Evolutionary conservation across 2,329 filamentous ascomycete species (phyloP).

Genomic region (Exophiala xenobiotica): DNA sequence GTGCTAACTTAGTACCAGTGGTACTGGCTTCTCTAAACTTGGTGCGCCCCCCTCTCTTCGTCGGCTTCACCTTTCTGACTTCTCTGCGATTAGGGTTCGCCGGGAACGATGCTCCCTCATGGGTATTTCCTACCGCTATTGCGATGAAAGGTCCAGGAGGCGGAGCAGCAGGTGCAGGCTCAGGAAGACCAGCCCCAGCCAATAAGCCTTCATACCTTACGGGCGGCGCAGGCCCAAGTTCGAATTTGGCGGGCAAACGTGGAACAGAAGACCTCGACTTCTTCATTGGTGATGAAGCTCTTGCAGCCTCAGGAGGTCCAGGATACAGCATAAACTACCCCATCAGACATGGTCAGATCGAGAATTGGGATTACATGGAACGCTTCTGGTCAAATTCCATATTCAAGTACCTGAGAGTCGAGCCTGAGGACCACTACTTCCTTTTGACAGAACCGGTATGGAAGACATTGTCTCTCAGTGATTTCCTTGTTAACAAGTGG

Average conservation of each 20-base stretch:
- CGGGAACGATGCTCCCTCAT: constrained; percentile 97
- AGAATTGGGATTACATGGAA: constrained; percentile 99
- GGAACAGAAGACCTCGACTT: constrained; percentile 97
- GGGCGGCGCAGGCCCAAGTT: constrained; percentile 77
- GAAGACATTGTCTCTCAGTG: constrained; percentile 1
- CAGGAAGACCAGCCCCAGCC: constrained; percentile 82
- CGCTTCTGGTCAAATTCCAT: constrained; percentile 99
- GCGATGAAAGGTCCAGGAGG: constrained; percentile 79
- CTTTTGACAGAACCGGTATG: constrained; percentile 92
- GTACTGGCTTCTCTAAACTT: constrained; percentile 98
- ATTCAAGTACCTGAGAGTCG: constrained; percentile 97
- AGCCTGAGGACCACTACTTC: constrained; percentile 98
- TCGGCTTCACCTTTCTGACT: constrained; percentile 16
- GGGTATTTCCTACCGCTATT: constrained; percentile 98
- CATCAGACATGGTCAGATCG: constrained; percentile 95
- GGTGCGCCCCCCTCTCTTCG: constrained; percentile 57
- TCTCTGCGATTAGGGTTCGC: constrained; percentile 70
- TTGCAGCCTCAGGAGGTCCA: constrained; percentile 78
- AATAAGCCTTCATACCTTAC: constrained; percentile 96
- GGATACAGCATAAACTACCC: constrained; percentile 97
- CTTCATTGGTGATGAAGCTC: constrained; percentile 96
- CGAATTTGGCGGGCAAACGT: constrained; percentile 85
- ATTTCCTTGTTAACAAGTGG: constrained; percentile 10
- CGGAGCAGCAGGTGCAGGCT: constrained; percentile 71
- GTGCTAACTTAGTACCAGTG: constrained; percentile 61